These are phyloP conservation scores for Nothophaeocryptopus gaeumannii DNA, from an alignment of 2,329 filamentous ascomycete species.

Conservation along the genomic window DNA sequence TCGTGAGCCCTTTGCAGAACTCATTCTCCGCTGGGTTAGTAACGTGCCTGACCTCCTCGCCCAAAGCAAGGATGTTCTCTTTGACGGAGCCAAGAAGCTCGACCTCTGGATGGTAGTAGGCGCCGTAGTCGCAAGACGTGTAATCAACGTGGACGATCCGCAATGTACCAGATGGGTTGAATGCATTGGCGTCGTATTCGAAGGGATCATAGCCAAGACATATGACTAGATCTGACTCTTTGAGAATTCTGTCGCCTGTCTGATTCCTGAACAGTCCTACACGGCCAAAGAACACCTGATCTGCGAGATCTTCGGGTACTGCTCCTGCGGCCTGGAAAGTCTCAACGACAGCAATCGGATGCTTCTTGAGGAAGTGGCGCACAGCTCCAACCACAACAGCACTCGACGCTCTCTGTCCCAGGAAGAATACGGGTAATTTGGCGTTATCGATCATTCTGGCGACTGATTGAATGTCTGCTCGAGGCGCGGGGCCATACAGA, in stretches of 20 bases:
- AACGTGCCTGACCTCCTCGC: conserved; percentile 34
- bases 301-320: conserved; percentile 42
- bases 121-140: conserved; percentile 40
- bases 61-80: conserved; percentile 41
- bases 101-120: conserved; percentile 41
- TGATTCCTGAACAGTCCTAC: conserved; percentile 52
- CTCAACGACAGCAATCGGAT: conserved; percentile 49
- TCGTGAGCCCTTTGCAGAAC: conserved; percentile 34
- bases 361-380: conserved; percentile 41
- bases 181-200: conserved; percentile 48
- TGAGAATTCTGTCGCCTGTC: conserved; percentile 46
- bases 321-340: conserved; percentile 52
- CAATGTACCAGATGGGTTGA: conserved; percentile 42
- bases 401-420: conserved; percentile 46
- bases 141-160: conserved; percentile 48
- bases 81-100: conserved; percentile 46
- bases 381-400: conserved; percentile 43
- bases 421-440: conserved; percentile 45
- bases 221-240: conserved; percentile 45
- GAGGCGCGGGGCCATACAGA: conserved; percentile 41
- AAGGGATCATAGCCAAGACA: conserved; percentile 48
- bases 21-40: conserved; percentile 38
- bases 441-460: conserved; percentile 35
- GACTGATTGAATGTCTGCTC: conserved; percentile 34
- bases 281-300: conserved; percentile 47